Base-by-base conservation (phyloP, 148 eudicot species). In the Camellia japonica region DNA sequence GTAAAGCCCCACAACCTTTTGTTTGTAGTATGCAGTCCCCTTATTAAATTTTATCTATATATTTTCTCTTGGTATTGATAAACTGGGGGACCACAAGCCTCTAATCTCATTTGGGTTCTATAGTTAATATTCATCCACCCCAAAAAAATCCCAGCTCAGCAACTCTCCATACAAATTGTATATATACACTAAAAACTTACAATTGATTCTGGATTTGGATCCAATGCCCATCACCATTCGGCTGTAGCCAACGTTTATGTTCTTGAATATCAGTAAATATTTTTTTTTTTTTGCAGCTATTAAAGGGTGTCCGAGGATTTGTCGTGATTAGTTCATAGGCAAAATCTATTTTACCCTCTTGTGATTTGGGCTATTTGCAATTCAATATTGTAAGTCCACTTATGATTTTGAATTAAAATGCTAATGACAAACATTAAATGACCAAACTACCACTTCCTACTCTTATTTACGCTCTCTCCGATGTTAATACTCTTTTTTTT, bases 41-140 rank as follows among this genome's bases (percentile, higher is more conserved):
- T n/a, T 15, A 5, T 51, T 19, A 68, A 4, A 68, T 14, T 3
- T 41, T 69, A 15, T 69, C 3, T 42, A 41, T 19, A 52, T 44
- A 43, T 66, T 11, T 77, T 77, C 19, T 74, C 46, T 59, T 73
- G 73, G 55, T 62, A 23, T 64, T 59, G 76, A 71, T 75, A 60
- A 79, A 44, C 30, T 47, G 23, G 30, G 87, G 87, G 84, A n/a
- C 85, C 87, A 85, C 87, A 3, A 19, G 42, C 54, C 54, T 64
- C 72, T 47, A 60, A 16, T 85, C 71, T 68, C 83, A 82, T 77
- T 77, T 41, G 63, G 65, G 12, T 70, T 14, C 38, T 60, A 23
- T 47, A 54, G 71, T 59, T 76, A 42, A 74, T 66, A 67, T 65
- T 74, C 78, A 67, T 73, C 80, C 65, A 74, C 62, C 68, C 71